Base-by-base conservation (phyloP, 164 flowering plant genomes). In the Tetrastigma voinierianum region DNA sequence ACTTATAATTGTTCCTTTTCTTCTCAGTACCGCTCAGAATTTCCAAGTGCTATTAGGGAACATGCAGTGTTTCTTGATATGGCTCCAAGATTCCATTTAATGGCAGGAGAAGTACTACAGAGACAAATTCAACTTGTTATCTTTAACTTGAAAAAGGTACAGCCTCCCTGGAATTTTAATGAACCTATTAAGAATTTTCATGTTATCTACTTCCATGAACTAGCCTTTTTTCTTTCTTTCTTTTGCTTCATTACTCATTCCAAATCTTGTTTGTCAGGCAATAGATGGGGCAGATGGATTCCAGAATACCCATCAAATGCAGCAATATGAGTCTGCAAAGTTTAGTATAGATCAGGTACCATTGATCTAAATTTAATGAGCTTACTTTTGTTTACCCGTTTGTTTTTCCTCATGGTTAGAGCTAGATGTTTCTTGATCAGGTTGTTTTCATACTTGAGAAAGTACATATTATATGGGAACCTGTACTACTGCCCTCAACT, bases 201-300 rank as follows among this genome's bases (percentile, higher is more conserved):
- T 12, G 19, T 54, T 18, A 9, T 63, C 66, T 51, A 13, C 16
- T 16, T 63, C 8, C 24, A 49, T 63, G 21, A 63, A 15, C 2
- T 44, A 59, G 49, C 19, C 2, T 6, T 49, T 23, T 55, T 14
- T 23, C 48, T 14, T 25, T 17, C 13, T 47, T 5, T 47, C 9
- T 19, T 51, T 51, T 43, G 16, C 10, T 65, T 66, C 16, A 17
- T 23, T 40, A 56, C 65, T 70, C 6, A 7, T 32, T 32, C 48
- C 14, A 51, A 51, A 45, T 18, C 11, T 44, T 61, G 0, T 66
- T 45, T 66, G 10, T 64, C 76, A 95, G 98, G 98, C 96, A 52
- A 74, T 95, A 63, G 91, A 92, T 87, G 88, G 94, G 53, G 96
- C 99, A n/a, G 87, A 92, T 75, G 98, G 99, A 51, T 95, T 95